These are phyloP conservation scores for Proteromonas lacertae DNA, from an alignment of 352 stramenopile genomes.

Conservation along the genomic window DNA sequence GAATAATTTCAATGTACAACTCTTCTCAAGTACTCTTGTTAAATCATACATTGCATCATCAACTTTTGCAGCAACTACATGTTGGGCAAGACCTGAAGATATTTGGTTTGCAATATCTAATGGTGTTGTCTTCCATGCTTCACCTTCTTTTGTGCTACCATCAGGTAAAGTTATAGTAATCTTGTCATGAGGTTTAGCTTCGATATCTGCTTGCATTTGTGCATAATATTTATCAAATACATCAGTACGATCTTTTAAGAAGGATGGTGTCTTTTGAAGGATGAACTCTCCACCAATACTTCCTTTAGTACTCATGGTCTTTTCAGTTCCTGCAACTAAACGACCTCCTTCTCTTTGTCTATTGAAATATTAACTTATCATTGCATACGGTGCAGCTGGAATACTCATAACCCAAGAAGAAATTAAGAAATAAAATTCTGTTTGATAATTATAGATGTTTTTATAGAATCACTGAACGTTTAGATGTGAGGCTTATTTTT, in stretches of 20 bases:
- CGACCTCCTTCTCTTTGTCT: slow-evolving; percentile 26
- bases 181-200: slow-evolving; percentile 10
- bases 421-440: too few species aligned
- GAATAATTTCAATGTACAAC: slow-evolving; percentile 72
- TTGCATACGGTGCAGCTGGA: too few species aligned
- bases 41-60: slow-evolving; percentile 72
- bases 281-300: slow-evolving; percentile 31
- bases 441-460: too few species aligned
- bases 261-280: slow-evolving; percentile 32
- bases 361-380: too few species aligned
- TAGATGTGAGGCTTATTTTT: too few species aligned
- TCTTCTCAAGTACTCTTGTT: slow-evolving; percentile 69
- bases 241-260: slow-evolving; percentile 25
- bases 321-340: slow-evolving; percentile 24
- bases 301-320: too few species aligned
- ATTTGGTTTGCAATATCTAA: slow-evolving; percentile 73
- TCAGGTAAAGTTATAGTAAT: slow-evolving; percentile 90
- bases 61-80: slow-evolving; percentile 63
- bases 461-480: too few species aligned
- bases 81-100: slow-evolving; percentile 66
- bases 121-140: slow-evolving; percentile 67
- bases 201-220: slow-evolving; percentile 2
- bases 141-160: slow-evolving; percentile 49
- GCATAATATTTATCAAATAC: slow-evolving; percentile 46
- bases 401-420: too few species aligned